Conservation (phyloP, 2,329 filamentous ascomycete genomes). For the Phyllosticta citriasiana region DNA sequence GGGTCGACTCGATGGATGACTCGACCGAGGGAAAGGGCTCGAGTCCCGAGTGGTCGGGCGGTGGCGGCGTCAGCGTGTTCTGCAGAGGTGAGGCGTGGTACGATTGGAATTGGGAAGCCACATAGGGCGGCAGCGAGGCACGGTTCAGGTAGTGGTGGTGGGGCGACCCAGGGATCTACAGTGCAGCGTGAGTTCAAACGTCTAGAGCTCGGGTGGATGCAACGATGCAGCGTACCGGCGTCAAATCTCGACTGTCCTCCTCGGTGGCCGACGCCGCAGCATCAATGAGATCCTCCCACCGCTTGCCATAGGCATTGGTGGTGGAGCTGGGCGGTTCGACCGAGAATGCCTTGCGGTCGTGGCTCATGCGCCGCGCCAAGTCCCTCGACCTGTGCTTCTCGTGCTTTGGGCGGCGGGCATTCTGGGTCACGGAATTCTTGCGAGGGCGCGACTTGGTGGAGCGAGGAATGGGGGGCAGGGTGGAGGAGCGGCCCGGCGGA, state of each 20-base stretch:
- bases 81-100: conserved; percentile 88
- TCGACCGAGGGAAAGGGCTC: conserved; percentile 86
- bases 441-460: conserved; percentile 63
- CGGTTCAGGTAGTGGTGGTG: conserved; percentile 43
- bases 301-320: conserved; percentile 64
- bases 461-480: conserved; percentile 72
- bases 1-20: conserved; percentile 57
- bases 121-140: conserved; percentile 50
- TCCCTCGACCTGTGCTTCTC: conserved; percentile 72
- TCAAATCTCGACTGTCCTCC: conserved; percentile 79
- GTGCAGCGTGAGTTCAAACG: conserved; percentile 12
- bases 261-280: conserved; percentile 88
- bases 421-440: conserved; percentile 79
- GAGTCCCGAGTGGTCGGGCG: conserved; percentile 35
- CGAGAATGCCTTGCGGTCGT: conserved; percentile 72
- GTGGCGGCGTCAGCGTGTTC: conserved; percentile 77
- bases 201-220: neutral
- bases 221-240: conserved; percentile 54
- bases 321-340: conserved; percentile 67
- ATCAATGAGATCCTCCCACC: conserved; percentile 95
- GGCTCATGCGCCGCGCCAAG: conserved; percentile 60
- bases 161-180: conserved; percentile 39
- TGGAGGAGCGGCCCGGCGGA: conserved; percentile 78
- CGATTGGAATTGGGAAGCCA: conserved; percentile 45
- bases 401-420: conserved; percentile 64